Percentiles rank a stretch among this genome's conserved stretches.
phyloP scores from a whole-genome alignment of 78 protist genomes.

The Tieghemostelium lacteum region DNA sequence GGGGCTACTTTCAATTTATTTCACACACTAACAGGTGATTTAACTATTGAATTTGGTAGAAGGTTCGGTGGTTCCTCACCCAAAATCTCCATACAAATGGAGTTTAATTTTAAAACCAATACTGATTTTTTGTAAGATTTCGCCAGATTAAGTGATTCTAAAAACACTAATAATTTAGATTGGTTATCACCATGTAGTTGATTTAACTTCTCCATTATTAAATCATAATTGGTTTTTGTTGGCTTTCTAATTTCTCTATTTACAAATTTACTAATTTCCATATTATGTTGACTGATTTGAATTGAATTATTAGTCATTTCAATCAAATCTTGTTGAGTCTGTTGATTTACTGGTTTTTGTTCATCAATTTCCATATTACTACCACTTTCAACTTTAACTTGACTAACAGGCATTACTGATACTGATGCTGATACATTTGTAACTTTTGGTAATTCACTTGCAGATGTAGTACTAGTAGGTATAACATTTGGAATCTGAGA shows the following conservation, averaged over 20 bases:
- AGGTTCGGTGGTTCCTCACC: background rate
- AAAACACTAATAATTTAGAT: background rate
- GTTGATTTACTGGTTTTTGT: background rate
- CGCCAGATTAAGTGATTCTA: background rate
- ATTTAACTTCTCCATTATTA: background rate
- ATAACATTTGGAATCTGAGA: no score
- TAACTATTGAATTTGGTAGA: background rate
- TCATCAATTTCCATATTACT: background rate
- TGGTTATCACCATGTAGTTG: background rate
- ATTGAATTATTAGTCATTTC: no score
- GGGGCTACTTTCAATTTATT: background rate
- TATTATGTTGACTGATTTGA: background rate
- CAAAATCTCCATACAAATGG: no score
- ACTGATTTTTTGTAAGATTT: slow-evolving; percentile 14
- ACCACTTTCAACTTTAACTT: background rate
- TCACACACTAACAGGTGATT: background rate
- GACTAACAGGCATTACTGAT: background rate
- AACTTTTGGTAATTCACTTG: background rate
- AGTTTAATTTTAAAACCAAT: slow-evolving; percentile 7
- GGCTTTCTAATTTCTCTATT: slow-evolving; percentile 33
- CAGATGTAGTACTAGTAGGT: no score
- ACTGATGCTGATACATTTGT: background rate
- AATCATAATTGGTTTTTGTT: slow-evolving; percentile 21
- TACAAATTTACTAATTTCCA: slow-evolving; percentile 25
- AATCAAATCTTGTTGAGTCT: no score